These are phyloP conservation scores for Cystobasidium sp. DNA, from an alignment of 1,284 basidiomycete species.

Conservation along the genomic window DNA sequence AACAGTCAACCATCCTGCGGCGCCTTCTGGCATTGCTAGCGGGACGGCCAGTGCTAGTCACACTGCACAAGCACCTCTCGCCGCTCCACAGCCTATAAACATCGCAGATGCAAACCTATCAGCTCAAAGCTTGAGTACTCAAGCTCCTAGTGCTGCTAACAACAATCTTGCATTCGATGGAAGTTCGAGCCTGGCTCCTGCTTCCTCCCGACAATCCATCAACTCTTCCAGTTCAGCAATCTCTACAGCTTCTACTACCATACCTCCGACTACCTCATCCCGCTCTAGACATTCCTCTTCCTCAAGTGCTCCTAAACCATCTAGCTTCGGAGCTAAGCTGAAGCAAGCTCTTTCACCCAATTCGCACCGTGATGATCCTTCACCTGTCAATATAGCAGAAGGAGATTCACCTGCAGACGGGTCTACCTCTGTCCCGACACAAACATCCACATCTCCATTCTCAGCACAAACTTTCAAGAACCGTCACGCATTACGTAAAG, in stretches of 20 bases:
- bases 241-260: neutral
- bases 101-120: neutral
- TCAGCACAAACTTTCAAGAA: constrained; percentile 20
- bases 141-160: neutral
- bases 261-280: neutral
- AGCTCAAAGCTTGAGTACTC: neutral
- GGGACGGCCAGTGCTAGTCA: constrained; percentile 8
- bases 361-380: neutral
- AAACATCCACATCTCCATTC: neutral
- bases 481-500: constrained; percentile 38
- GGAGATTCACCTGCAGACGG: neutral
- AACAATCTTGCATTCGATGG: neutral
- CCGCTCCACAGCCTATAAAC: constrained; percentile 28
- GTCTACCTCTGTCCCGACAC: neutral
- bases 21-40: neutral
- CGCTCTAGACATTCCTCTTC: constrained; percentile 13
- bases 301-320: neutral
- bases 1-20: neutral
- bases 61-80: constrained; percentile 16
- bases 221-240: constrained; percentile 11
- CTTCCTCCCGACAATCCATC: constrained; percentile 8
- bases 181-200: neutral
- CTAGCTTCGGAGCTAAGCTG: constrained; percentile 30
- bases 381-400: neutral
- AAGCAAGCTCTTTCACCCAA: constrained; percentile 28